phyloP scores from a whole-genome alignment of 129 eudicot genomes.

The carrot (Daucus carota) region DNA sequence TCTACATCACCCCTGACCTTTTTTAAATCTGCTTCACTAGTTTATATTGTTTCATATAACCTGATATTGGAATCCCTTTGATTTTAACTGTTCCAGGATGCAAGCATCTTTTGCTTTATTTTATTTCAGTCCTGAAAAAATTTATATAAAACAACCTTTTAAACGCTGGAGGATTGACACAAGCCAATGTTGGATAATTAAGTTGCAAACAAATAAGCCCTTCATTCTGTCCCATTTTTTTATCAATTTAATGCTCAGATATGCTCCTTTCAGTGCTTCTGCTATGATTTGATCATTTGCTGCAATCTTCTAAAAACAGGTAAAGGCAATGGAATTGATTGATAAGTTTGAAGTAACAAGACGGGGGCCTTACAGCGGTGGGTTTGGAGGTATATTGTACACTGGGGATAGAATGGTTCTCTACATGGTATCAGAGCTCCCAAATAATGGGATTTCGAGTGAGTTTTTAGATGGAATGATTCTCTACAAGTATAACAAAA shows the following conservation, averaged over 20 bases:
- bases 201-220: background rate
- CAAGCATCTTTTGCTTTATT: background rate
- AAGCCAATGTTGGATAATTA: background rate
- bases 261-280: background rate
- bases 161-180: background rate
- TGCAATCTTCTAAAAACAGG: conserved; percentile 24
- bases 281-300: background rate
- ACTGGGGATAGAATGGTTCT: no score
- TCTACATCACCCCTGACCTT: background rate
- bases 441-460: no score
- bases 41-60: background rate
- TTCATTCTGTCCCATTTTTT: background rate
- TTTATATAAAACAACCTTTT: background rate
- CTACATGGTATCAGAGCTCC: no score
- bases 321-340: conserved; percentile 85
- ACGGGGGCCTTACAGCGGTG: conserved; percentile 90
- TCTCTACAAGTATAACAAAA: no score
- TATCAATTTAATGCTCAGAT: background rate
- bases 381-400: conserved; percentile 75
- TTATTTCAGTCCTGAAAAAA: background rate
- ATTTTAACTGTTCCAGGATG: background rate
- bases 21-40: background rate
- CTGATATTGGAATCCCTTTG: background rate
- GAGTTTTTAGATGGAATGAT: no score
- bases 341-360: conserved; percentile 65